Conservation (phyloP, 495 filamentous ascomycete species). For the Hypoxylon crocopeplum region DNA sequence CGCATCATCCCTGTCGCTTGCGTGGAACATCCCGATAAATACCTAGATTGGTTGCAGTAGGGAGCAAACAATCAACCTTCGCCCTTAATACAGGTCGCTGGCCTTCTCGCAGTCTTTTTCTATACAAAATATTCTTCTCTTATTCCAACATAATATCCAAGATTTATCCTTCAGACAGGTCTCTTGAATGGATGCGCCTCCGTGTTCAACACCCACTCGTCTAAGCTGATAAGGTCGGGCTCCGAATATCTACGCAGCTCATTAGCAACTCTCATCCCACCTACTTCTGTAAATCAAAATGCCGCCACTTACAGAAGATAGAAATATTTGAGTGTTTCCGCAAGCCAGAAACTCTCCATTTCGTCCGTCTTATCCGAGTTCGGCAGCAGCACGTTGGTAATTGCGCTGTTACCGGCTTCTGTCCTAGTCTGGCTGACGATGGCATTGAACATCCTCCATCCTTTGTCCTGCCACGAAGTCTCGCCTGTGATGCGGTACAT, state of each 20-base stretch:
- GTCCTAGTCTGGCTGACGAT: slow-evolving; percentile 71
- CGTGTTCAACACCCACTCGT: slow-evolving; percentile 82
- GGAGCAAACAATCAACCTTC: too few relatives aligned
- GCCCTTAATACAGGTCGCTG: too few relatives aligned
- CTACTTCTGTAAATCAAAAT: neutral
- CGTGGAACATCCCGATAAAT: slow-evolving; percentile 27
- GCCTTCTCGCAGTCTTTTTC: too few relatives aligned
- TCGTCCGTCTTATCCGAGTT: slow-evolving; percentile 46
- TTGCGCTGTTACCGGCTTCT: slow-evolving; percentile 72
- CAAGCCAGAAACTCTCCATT: slow-evolving; percentile 72
- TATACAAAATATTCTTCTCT: slow-evolving; percentile 11
- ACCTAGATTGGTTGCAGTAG: too few relatives aligned
- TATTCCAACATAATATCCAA: neutral
- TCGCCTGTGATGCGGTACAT: slow-evolving; percentile 93
- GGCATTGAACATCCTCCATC: slow-evolving; percentile 89
- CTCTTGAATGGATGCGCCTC: slow-evolving; percentile 65
- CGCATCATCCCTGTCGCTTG: slow-evolving; percentile 29
- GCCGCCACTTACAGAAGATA: slow-evolving; percentile 80
- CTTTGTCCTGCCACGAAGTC: slow-evolving; percentile 77
- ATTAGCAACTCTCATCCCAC: slow-evolving; percentile 5
- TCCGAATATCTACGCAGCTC: slow-evolving; percentile 37
- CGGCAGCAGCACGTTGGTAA: slow-evolving; percentile 70
- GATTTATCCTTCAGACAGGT: slow-evolving; percentile 40
- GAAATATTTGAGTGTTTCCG: slow-evolving; percentile 93
- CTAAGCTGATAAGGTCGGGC: slow-evolving; percentile 74